These are phyloP conservation scores for Calophaca sinica DNA, from an alignment of 306 rosid genomes.

Conservation along the genomic window DNA sequence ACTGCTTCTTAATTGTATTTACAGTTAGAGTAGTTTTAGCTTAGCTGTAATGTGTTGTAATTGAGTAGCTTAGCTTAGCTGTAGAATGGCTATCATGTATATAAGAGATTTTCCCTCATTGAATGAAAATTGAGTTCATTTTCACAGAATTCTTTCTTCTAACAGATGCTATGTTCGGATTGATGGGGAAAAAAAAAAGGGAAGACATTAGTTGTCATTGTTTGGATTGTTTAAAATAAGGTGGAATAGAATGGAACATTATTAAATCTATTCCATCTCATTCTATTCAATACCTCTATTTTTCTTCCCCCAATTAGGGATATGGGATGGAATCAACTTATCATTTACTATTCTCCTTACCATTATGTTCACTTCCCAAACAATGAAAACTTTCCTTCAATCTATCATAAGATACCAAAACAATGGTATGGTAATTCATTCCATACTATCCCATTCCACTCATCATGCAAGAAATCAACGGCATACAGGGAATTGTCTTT, in stretches of 20 bases:
- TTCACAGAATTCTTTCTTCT: no score
- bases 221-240: not conserved
- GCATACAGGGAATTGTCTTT: conserved; percentile 1
- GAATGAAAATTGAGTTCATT: no score
- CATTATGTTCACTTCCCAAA: not conserved
- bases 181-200: not conserved
- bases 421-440: not conserved
- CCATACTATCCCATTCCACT: not conserved
- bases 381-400: not conserved
- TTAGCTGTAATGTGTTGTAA: no score
- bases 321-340: not conserved
- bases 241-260: not conserved
- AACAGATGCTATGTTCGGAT: not conserved
- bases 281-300: not conserved
- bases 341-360: not conserved
- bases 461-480: not conserved
- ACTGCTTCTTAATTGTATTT: no score
- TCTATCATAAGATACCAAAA: not conserved
- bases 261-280: not conserved
- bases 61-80: no score
- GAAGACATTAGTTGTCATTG: not conserved
- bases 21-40: no score
- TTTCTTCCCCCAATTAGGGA: not conserved
- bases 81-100: no score
- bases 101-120: no score